Base-by-base conservation (phyloP, 805 yeast genomes). In the Barnettozyma botsteinii region DNA sequence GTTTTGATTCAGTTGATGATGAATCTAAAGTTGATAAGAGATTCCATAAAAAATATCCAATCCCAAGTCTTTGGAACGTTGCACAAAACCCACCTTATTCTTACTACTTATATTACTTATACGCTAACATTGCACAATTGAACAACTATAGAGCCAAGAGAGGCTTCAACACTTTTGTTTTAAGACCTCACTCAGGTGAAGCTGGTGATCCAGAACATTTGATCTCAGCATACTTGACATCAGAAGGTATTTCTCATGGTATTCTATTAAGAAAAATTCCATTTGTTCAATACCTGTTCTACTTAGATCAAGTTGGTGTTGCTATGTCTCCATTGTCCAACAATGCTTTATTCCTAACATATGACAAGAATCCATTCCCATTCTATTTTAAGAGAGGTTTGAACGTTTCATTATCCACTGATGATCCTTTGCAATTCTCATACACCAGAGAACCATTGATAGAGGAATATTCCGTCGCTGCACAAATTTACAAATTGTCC, bases 181-280 rank as follows among this genome's bases (percentile, higher is more conserved):
- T 93, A 53, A 76, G 98, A 55, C 99, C 99, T 4, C 99, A 93
- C 62, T 86, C 96, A 52, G 99, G 99, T 48, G 99, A 93, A 64
- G 99, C 98, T n/a, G 99, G 99, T 45, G 98, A 93, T 57, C 97
- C 98, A 1, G 98, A 93, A 56, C 98, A 93, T 67, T 70, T 94
- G 56, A 85, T 89, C 33, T 75, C 89, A 37, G 89, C 98, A 2
- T 93, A 84, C 55, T 64, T 93, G 54, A 77, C 93, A 1, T 80
- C 97, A 1, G 94, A 91, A 56, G 86, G 95, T 37, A 93, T 93
- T 45, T 85, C 95, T 11, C 99, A 93, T 60, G 99, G 99, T 42
- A 94, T 93, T 40, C 62, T 91, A 45, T 69, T 93, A 57, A 79
- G 98, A 64, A 93, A 93, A 61, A 75, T 94, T 40, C 98, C 99